Conservation (phyloP, 331 rosid genomes). For the Rhamnella rubrinervis region DNA sequence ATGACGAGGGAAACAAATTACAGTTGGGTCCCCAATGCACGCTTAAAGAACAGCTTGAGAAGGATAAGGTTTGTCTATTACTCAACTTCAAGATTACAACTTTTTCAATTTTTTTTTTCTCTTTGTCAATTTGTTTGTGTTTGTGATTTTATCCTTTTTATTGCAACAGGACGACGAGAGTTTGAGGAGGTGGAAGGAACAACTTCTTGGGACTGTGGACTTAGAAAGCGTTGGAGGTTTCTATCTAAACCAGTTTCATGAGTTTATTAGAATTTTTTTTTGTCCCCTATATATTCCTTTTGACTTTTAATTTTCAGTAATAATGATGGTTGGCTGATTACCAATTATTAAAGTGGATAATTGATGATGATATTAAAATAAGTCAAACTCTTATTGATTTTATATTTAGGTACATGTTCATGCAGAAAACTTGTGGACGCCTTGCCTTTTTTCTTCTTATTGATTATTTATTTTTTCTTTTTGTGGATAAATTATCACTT, state of each 20-base stretch:
- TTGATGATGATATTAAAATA: background rate
- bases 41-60: conserved; percentile 51
- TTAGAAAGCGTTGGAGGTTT: conserved; percentile 47
- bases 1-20: conserved; percentile 30
- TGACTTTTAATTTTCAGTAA: background rate
- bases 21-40: conserved; percentile 53
- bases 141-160: conserved; percentile 7
- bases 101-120: background rate
- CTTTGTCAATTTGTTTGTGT: background rate
- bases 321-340: background rate
- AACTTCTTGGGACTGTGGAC: conserved; percentile 52
- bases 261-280: background rate
- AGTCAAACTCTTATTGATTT: background rate
- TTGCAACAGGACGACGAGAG: conserved; percentile 49
- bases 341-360: conserved; percentile 3
- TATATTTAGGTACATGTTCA: no score
- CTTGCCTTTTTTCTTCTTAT: background rate
- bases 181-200: conserved; percentile 61
- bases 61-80: conserved; percentile 42
- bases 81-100: background rate
- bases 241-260: background rate
- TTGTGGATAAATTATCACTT: no score
- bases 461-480: background rate
- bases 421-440: background rate
- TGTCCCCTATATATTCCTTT: background rate